These are phyloP conservation scores for Cardiospermum halicacabum DNA, from an alignment of 345 rosid genomes.

Conservation along the genomic window DNA sequence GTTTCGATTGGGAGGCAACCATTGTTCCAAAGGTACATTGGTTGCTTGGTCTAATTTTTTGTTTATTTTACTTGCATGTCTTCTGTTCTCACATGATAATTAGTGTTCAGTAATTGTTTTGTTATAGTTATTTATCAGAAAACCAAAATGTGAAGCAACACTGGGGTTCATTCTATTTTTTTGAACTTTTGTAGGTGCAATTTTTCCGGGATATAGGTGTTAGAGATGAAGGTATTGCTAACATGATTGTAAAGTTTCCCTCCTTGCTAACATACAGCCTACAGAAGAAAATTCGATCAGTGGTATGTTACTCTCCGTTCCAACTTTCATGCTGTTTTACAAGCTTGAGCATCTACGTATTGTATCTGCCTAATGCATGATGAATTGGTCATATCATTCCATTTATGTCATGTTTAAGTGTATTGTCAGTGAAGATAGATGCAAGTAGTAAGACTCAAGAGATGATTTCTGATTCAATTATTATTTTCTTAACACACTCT, in stretches of 20 bases:
- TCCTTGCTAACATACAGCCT: constrained; percentile 70
- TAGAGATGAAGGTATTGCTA: constrained; percentile 71
- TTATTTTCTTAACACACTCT: background rate
- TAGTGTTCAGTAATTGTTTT: background rate
- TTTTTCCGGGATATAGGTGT: constrained; percentile 83
- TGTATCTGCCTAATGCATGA: background rate
- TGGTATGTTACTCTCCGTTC: constrained; percentile 52
- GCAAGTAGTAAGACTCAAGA: background rate
- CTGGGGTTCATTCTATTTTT: constrained; percentile 21
- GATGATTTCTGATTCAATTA: background rate
- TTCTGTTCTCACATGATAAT: background rate
- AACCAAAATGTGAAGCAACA: background rate
- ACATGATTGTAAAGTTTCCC: constrained; percentile 92
- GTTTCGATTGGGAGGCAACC: constrained; percentile 60
- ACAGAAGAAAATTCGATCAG: constrained; percentile 82
- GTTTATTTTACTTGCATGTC: too few species aligned
- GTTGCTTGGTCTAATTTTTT: background rate
- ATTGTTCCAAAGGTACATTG: constrained; percentile 65
- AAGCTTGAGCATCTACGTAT: background rate
- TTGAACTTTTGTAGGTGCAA: constrained; percentile 45
- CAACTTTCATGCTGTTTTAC: constrained; percentile 2
- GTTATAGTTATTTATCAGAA: background rate
- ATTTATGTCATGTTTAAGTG: background rate
- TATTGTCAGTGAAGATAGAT: background rate
- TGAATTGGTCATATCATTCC: background rate